These are phyloP conservation scores for Leccinum arenicola DNA, from an alignment of 768 basidiomycete genomes.

Conservation along the genomic window DNA sequence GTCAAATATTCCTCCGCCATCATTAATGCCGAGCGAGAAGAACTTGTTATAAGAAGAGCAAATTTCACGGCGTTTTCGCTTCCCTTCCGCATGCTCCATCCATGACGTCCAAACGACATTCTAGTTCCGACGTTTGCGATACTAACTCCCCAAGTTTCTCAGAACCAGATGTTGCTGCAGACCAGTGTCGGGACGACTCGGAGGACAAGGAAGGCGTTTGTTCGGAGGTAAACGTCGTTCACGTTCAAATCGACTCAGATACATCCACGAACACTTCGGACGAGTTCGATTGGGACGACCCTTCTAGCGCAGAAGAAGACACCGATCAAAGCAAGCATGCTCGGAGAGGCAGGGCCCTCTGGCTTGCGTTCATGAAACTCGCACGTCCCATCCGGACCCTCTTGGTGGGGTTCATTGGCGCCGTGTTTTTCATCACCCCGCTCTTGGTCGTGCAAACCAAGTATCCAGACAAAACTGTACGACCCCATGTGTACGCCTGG, in stretches of 20 bases:
- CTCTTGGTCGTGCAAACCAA: conserved; percentile 64
- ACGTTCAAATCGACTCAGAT: conserved; percentile 23
- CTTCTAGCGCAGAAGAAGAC: conserved; percentile 29
- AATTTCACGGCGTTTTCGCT: neutral
- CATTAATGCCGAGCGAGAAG: neutral
- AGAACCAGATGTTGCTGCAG: conserved; percentile 8
- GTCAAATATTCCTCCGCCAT: neutral
- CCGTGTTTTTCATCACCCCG: conserved; percentile 64
- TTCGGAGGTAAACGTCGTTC: conserved; percentile 1
- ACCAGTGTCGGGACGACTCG: conserved; percentile 4
- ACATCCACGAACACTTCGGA: conserved; percentile 61
- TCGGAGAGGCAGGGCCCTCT: conserved; percentile 60
- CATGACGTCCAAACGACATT: conserved; percentile 16
- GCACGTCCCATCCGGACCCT: conserved; percentile 57
- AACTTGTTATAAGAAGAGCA: conserved; percentile 9
- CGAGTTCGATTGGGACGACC: conserved; percentile 74
- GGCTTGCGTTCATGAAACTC: conserved; percentile 65
- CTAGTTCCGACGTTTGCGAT: conserved; percentile 4
- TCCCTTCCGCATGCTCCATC: conserved; percentile 4
- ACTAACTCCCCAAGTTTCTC: conserved; percentile 2
- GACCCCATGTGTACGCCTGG: conserved; percentile 57
- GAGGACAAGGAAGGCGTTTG: conserved; percentile 10
- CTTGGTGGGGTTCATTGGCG: conserved; percentile 56
- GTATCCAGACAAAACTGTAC: conserved; percentile 47
- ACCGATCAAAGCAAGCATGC: conserved; percentile 40